Percentiles rank a stretch among this genome's conserved stretches.
phyloP scores from a whole-genome alignment of 176 grass and related monocot species.

The Oropetium thomaeum region DNA sequence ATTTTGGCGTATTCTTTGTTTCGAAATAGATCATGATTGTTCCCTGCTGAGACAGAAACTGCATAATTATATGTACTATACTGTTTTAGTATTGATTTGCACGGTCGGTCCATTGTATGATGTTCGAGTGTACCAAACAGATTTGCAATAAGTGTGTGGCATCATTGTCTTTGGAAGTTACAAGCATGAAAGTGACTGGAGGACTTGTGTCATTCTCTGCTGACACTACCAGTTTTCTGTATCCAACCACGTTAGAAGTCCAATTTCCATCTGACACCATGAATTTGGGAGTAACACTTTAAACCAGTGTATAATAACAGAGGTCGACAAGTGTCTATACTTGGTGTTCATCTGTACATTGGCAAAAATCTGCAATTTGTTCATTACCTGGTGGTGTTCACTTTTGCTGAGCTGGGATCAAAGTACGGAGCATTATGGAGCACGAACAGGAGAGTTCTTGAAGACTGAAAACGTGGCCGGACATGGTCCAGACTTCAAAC shows the following conservation, averaged over 20 bases:
- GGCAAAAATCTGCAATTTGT: conserved; percentile 1
- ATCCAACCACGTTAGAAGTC: neutral
- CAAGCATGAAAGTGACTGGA: conserved; percentile 9
- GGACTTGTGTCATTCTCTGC: neutral
- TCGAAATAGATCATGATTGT: neutral
- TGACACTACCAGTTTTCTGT: neutral
- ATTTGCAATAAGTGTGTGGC: neutral
- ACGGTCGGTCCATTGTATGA: neutral
- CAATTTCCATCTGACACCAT: neutral
- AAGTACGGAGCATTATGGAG: neutral
- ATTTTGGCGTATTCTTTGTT: neutral
- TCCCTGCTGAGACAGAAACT: neutral
- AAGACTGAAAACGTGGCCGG: conserved; percentile 15
- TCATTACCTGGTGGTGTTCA: neutral
- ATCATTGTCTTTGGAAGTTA: conserved; percentile 16
- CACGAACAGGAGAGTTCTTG: neutral
- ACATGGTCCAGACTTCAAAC: neutral
- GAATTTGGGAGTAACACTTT: neutral
- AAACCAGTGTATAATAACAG: neutral
- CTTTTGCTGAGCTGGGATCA: neutral
- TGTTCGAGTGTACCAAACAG: conserved; percentile 8
- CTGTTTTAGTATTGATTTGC: neutral
- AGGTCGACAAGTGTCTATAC: neutral
- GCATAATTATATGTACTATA: neutral
- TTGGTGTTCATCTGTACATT: neutral